Base-by-base conservation (phyloP, 225 moss, liverwort and hornwort genomes). In the Anthoceros angustus region DNA sequence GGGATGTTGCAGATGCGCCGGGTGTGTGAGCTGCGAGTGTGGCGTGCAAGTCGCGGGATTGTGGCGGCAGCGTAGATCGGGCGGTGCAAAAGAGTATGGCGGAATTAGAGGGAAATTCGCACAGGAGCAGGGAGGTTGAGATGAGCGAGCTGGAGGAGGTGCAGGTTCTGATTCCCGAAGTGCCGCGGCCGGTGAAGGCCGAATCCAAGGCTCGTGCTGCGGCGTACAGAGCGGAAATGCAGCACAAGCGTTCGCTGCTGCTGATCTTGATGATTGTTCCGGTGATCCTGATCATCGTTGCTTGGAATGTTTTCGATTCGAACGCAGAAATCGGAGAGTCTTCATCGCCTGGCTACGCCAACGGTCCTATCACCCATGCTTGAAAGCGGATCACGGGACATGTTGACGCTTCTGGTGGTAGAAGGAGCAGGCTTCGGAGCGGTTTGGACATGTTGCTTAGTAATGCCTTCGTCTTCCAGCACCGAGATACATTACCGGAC, bases 221-320 rank as follows among this genome's bases (percentile, higher is more conserved):
- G 23, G 75, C 78, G 23, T 81, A 81, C 64, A 55, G 75, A 16
- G 71, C 75, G 14, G 81, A 81, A 65, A 68, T 81, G 49, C 77
- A 75, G 8, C 69, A 38, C 39, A 75, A 78, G 42, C 77, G 78
- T 0, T 75, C 71, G 5, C 38, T 69, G 15, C 68, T 81, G 11
- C 45, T 81, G 45, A 75, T 77, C 0, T 2, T 81, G 8, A 61
- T 81, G 68, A 78, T 81, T 64, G 49, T 78, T 21, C 75, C 81
- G 2, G 62, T 78, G 40, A 45, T 81, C 26, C 45, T 81, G 12
- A 78, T 81, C 64, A 73, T 81, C 40, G 42, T 75, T 5, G 64
- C 69, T 32, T 81, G 78, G 81, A 70, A 75, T 25, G 23, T 73
- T 6, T 78, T 77, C 24, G 81, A 78, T 50, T 71, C 73, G 10